These are phyloP conservation scores for Aspergillus cavernicola DNA, from an alignment of 495 filamentous ascomycete genomes.

Conservation along the genomic window DNA sequence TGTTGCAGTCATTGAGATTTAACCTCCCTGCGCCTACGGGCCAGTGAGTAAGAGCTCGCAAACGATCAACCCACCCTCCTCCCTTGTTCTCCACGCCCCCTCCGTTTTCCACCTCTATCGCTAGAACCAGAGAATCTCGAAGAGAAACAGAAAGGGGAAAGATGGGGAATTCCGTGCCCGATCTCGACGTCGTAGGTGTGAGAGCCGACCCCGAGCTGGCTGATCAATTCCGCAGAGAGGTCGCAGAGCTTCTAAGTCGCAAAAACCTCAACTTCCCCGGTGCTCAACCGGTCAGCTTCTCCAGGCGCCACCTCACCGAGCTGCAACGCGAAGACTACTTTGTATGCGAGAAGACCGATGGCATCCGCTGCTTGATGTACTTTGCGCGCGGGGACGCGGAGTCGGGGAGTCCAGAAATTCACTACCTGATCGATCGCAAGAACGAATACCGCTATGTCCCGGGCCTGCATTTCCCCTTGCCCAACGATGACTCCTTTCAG, in stretches of 20 bases:
- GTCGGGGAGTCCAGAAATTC: slow-evolving; percentile 48
- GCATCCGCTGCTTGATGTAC: slow-evolving; percentile 91
- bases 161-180: slow-evolving; percentile 47
- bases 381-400: slow-evolving; percentile 56
- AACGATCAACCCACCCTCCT: background rate
- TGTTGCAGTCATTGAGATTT: background rate
- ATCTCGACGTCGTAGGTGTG: slow-evolving; percentile 53
- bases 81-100: slow-evolving; percentile 1
- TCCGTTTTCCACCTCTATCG: background rate
- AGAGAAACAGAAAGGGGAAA: background rate
- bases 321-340: slow-evolving; percentile 83
- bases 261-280: slow-evolving; percentile 71
- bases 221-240: slow-evolving; percentile 62
- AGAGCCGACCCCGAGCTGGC: slow-evolving; percentile 57
- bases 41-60: slow-evolving; percentile 13
- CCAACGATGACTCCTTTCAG: slow-evolving; percentile 50
- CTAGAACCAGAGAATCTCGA: background rate
- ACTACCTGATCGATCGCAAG: slow-evolving; percentile 92
- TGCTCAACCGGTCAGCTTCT: slow-evolving; percentile 92
- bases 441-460: slow-evolving; percentile 91
- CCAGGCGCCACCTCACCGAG: slow-evolving; percentile 70
- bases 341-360: slow-evolving; percentile 97
- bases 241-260: slow-evolving; percentile 71
- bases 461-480: slow-evolving; percentile 74
- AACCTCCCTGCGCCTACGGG: slow-evolving; percentile 19